Percentiles rank a stretch among this genome's conserved stretches.
Conservation (phyloP, 139 green algal genomes). For the Chlamydomonas schloesseri region DNA sequence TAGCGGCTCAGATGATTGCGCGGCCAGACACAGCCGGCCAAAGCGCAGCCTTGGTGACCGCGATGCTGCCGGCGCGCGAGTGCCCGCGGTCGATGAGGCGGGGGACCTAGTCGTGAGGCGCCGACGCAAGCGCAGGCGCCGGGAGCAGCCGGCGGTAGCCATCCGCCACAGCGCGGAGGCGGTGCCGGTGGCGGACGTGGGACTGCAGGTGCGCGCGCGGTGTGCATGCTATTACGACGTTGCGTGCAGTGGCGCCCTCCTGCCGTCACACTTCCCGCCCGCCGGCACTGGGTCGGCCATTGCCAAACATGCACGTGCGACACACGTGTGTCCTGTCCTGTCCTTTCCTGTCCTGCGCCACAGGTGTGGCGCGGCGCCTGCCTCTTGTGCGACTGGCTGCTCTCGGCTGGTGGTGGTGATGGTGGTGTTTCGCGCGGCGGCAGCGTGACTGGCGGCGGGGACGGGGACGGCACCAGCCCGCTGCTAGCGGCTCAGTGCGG, state of each 20-base stretch:
- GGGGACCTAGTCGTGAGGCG: background rate
- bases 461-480: too few relatives aligned
- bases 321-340: background rate
- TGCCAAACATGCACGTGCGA: background rate
- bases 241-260: too few relatives aligned
- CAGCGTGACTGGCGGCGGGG: background rate
- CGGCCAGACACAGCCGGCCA: too few relatives aligned
- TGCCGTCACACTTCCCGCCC: too few relatives aligned
- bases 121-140: background rate
- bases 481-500: background rate
- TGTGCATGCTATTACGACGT: too few relatives aligned
- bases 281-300: too few relatives aligned
- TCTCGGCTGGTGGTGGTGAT: background rate
- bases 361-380: conserved; percentile 40
- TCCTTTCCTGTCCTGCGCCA: background rate
- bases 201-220: background rate
- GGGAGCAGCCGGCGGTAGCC: background rate
- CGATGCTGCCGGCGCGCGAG: too few relatives aligned
- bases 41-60: background rate
- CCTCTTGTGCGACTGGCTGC: conserved; percentile 36
- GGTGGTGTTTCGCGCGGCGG: too few relatives aligned
- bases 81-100: background rate
- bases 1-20: too few relatives aligned
- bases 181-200: background rate
- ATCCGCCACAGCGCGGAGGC: background rate